Base-by-base conservation (phyloP, 164 flowering plant genomes). In the Sextonia rubra region DNA sequence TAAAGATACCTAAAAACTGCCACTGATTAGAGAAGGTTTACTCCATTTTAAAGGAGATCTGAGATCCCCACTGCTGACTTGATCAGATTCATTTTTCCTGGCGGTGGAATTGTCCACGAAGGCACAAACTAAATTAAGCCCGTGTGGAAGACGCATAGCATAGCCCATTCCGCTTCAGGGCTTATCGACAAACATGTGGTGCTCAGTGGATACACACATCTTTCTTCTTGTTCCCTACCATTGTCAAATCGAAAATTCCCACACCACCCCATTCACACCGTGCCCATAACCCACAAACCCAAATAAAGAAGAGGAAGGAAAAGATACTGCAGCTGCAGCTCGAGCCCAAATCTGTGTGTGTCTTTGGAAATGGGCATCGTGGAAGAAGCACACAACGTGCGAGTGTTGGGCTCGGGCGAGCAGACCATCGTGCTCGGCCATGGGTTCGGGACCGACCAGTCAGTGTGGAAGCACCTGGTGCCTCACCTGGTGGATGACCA, bases 401-500 rank as follows among this genome's bases (percentile, higher is more conserved):
- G 82, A 69, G 79, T 86, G 3, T 6, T 84, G 47, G 87, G 89
- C 0, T 23, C 79, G 8, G 86, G 86, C 4, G 74, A 79, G 15
- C 74, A 67, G 65, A 69, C 63, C 22, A 74, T 86, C 20, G 85
- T 86, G 8, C 81, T 86, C 7, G 87, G 76, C 17, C 89, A 86
- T 48, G 89, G 89, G 11, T 84, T 86, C 70, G 89, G 87, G 15
- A 86, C 87, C n/a, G 89, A 86, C 73, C 89, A 86, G 30, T 84
- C 89, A 4, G 85, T 83, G 30, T 86, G 87, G 87, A 86, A 85
- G 73, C 85, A 83, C 64, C 78, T 86, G 22, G 76, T 86, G 20
- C 89, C 89, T n/a, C 85, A 86, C 60, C 80, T 86, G 3, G 67
- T 83, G 32, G 70, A 73, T 24, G 76, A 80, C 8, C 58, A n/a